Percentiles rank a stretch among this genome's conserved stretches.
Conservation (phyloP, 2,329 filamentous ascomycete genomes). For the Xylaria sp. region DNA sequence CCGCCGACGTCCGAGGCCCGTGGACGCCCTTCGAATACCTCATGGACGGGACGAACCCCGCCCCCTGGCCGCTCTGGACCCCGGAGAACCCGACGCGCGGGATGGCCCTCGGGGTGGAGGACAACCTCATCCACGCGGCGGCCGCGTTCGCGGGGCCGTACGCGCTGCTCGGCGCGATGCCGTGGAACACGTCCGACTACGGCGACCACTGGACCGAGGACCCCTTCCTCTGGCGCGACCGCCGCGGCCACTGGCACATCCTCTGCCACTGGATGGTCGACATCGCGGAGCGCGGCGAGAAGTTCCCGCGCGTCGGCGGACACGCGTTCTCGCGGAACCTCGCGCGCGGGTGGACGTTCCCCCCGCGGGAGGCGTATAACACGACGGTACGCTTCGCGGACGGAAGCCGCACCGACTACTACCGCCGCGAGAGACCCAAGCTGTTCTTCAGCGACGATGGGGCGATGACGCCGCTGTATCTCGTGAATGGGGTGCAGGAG, state of each 20-base stretch:
- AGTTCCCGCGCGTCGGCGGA: slow-evolving; percentile 32
- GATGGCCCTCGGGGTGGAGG: slow-evolving; percentile 40
- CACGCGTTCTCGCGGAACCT: slow-evolving; percentile 28
- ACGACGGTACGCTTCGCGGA: slow-evolving; percentile 43
- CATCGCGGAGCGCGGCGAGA: slow-evolving; percentile 26
- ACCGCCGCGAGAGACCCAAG: slow-evolving; percentile 51
- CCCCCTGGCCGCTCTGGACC: slow-evolving; percentile 43
- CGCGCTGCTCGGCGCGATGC: slow-evolving; percentile 23
- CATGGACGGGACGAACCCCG: slow-evolving; percentile 44
- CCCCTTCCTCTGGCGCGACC: slow-evolving; percentile 36
- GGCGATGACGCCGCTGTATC: slow-evolving; percentile 48
- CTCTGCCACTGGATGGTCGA: slow-evolving; percentile 35
- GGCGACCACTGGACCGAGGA: slow-evolving; percentile 33
- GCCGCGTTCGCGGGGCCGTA: slow-evolving; percentile 35
- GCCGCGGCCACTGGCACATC: slow-evolving; percentile 35
- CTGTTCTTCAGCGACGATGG: slow-evolving; percentile 51
- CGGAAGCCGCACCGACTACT: slow-evolving; percentile 42
- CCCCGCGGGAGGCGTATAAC: slow-evolving; percentile 28
- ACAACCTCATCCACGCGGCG: slow-evolving; percentile 41
- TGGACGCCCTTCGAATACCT: slow-evolving; percentile 21
- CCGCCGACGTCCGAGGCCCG: slow-evolving; percentile 28
- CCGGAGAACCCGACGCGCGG: slow-evolving; percentile 29
- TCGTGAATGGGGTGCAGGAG: slow-evolving; percentile 52
- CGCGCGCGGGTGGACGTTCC: slow-evolving; percentile 31
- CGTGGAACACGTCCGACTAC: slow-evolving; percentile 32